These are phyloP conservation scores for Elsinoe necatrix DNA, from an alignment of 2,329 filamentous ascomycete species.

Conservation along the genomic window DNA sequence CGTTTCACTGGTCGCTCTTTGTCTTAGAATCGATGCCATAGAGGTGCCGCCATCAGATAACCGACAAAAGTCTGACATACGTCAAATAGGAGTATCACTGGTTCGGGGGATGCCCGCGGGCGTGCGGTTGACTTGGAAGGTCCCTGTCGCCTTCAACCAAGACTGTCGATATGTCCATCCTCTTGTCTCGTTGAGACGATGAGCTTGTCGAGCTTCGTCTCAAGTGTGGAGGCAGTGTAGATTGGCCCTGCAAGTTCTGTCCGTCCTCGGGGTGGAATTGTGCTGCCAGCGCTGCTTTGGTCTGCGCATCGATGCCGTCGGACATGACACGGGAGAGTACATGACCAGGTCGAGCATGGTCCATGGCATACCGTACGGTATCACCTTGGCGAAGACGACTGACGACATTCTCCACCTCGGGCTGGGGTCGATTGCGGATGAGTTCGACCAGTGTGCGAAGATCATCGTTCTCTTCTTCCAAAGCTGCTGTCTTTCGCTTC, in stretches of 20 bases:
- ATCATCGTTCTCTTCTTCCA: slow-evolving; percentile 16
- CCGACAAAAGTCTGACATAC: too few species aligned
- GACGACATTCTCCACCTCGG: neutral
- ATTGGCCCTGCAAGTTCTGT: neutral
- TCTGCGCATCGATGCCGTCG: neutral
- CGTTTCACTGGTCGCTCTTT: too few species aligned
- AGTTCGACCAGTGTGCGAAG: neutral
- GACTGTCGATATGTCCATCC: neutral
- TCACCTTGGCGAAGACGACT: neutral
- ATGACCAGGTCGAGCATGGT: neutral
- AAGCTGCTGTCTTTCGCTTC: slow-evolving; percentile 20
- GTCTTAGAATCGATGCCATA: too few species aligned
- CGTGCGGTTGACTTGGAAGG: neutral
- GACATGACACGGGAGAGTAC: slow-evolving; percentile 1
- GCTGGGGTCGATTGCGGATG: neutral
- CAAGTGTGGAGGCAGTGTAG: neutral
- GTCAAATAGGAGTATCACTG: neutral
- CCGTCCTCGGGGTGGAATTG: neutral
- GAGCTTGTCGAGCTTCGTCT: neutral
- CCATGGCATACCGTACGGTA: neutral
- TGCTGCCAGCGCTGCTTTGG: neutral
- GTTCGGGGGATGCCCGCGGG: neutral
- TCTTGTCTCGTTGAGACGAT: neutral
- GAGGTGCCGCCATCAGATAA: too few species aligned
- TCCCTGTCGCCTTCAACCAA: neutral